A percentile compares a stretch with the other conserved stretches of the same genome.
Evolutionary conservation across 1,284 basidiomycete genomes (phyloP).

Genomic region (Ustilago cynodontis): DNA sequence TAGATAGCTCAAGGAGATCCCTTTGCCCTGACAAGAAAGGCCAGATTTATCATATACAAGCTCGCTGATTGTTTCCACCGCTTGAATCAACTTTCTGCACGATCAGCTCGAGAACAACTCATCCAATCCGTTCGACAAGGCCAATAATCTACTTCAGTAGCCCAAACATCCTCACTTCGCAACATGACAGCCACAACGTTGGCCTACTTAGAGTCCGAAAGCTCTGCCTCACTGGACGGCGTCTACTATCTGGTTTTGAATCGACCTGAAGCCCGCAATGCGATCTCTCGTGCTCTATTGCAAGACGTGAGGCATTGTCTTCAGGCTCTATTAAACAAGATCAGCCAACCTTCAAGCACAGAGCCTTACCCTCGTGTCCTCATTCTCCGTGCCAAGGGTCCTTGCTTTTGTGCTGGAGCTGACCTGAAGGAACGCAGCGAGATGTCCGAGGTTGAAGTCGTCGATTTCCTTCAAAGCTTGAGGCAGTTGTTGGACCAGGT

Average conservation of each 20-base stretch:
- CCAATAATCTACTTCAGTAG: no score
- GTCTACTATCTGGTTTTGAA: conserved; percentile 22
- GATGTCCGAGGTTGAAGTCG: conserved; percentile 76
- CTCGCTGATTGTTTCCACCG: no score
- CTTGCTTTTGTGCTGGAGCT: conserved; percentile 73
- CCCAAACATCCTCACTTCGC: no score
- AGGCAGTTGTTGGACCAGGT: conserved; percentile 80
- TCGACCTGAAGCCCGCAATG: conserved; percentile 19
- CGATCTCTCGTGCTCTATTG: conserved; percentile 16
- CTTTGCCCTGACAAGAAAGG: no score
- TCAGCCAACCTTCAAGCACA: background rate
- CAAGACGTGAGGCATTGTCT: conserved; percentile 17
- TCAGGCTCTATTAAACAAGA: background rate
- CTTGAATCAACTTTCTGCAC: no score
- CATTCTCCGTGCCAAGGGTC: conserved; percentile 28
- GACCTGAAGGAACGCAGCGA: conserved; percentile 76
- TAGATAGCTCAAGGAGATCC: no score
- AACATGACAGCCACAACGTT: no score
- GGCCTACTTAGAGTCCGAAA: no score
- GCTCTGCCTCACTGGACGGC: background rate
- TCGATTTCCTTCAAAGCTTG: conserved; percentile 82
- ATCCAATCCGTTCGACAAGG: no score
- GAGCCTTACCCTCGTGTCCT: conserved; percentile 25
- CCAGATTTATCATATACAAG: no score
- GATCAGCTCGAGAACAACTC: no score